Conservation (phyloP, 306 rosid species). For the Fragaria iinumae region DNA sequence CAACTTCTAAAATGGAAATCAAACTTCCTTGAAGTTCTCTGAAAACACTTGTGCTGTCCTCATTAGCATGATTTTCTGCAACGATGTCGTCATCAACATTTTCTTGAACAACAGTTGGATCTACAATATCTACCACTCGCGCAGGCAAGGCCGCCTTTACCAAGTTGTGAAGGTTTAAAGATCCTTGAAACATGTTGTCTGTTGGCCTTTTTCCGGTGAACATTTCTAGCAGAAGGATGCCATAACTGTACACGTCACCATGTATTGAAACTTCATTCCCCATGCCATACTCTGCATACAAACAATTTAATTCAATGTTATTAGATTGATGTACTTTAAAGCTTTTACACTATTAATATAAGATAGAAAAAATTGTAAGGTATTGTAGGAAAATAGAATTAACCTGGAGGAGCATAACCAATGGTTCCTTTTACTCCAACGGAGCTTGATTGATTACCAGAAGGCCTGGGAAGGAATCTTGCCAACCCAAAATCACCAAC, state of each 20-base stretch:
- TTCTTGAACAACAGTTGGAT: neutral
- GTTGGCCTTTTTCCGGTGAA: slow-evolving; percentile 24
- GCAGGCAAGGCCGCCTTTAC: neutral
- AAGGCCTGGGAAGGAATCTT: slow-evolving; percentile 8
- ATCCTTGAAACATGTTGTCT: slow-evolving; percentile 8
- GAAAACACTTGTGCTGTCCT: neutral
- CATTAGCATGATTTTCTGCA: neutral
- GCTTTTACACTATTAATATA: neutral
- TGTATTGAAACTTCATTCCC: slow-evolving; percentile 22
- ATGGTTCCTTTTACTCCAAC: slow-evolving; percentile 22
- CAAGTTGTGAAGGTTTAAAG: slow-evolving; percentile 10
- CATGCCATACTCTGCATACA: slow-evolving; percentile 21
- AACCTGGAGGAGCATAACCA: slow-evolving; percentile 40
- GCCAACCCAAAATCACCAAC: slow-evolving; percentile 16
- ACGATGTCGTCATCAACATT: no score
- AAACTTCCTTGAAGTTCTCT: neutral
- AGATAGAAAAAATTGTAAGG: no score
- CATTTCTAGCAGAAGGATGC: slow-evolving; percentile 22
- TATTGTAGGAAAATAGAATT: no score
- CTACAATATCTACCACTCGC: neutral
- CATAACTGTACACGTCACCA: slow-evolving; percentile 36
- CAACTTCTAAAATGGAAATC: slow-evolving; percentile 1
- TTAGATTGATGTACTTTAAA: no score
- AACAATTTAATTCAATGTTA: no score
- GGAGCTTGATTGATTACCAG: slow-evolving; percentile 3